Evolutionary conservation across 768 basidiomycete species (phyloP).

Genomic region (Auriscalpium vulgare): DNA sequence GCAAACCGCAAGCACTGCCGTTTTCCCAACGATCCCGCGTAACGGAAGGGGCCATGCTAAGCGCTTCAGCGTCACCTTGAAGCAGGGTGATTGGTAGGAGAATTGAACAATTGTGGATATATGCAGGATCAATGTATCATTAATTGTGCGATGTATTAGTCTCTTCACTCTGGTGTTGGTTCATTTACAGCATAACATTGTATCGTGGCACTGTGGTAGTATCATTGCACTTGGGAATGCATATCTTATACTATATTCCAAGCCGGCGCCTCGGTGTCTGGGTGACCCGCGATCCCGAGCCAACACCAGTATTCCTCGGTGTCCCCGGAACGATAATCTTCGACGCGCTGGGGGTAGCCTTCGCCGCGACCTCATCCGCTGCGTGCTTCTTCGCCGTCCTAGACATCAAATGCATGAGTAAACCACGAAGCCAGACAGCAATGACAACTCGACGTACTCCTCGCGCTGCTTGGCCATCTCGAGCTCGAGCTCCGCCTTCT

Average conservation of each 20-base stretch:
- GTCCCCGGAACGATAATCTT: conserved; percentile 76
- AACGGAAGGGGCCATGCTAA: too few relatives aligned
- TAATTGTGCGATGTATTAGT: too few relatives aligned
- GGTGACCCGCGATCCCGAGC: conserved; percentile 51
- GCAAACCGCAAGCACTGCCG: too few relatives aligned
- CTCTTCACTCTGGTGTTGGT: too few relatives aligned
- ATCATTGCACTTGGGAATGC: not conserved
- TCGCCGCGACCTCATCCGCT: conserved; percentile 50
- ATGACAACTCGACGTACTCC: conserved; percentile 36
- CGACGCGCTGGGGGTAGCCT: conserved; percentile 40
- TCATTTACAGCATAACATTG: too few relatives aligned
- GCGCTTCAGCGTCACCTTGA: too few relatives aligned
- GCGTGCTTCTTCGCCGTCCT: conserved; percentile 58
- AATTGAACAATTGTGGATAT: too few relatives aligned
- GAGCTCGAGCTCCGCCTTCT: conserved; percentile 83
- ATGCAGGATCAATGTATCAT: too few relatives aligned
- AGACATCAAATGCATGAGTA: not conserved
- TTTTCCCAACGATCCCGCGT: too few relatives aligned
- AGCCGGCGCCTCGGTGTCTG: conserved; percentile 71
- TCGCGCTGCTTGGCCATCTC: conserved; percentile 83
- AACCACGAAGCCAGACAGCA: not conserved
- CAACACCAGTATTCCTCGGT: conserved; percentile 62
- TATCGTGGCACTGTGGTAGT: too few relatives aligned
- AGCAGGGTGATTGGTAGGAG: too few relatives aligned
- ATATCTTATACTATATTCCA: conserved; percentile 52